phyloP scores from a whole-genome alignment of 352 stramenopile species.

The Globisporangium nunn region DNA sequence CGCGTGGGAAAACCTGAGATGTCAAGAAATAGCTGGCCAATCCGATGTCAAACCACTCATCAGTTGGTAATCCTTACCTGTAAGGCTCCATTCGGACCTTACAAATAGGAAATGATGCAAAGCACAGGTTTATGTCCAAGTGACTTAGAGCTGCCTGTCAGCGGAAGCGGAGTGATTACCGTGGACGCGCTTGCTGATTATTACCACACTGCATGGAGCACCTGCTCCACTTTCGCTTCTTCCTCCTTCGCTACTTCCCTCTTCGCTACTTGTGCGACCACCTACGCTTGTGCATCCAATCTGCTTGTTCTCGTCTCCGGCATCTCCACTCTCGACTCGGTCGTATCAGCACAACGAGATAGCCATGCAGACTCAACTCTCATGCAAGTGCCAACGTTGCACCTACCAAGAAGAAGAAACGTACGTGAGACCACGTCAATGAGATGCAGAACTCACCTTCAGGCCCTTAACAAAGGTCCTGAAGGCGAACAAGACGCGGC shows the following conservation, averaged over 20 bases:
- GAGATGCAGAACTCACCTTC: no score
- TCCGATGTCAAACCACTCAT: background rate
- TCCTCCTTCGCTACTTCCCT: background rate
- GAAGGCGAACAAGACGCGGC: no score
- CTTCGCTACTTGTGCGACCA: no score
- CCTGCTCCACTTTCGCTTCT: background rate
- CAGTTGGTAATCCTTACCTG: conserved; percentile 62
- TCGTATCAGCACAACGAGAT: no score
- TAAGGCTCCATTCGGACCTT: conserved; percentile 42
- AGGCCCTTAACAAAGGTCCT: no score
- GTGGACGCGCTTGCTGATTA: conserved; percentile 63
- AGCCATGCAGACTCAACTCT: no score
- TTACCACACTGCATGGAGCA: conserved; percentile 15
- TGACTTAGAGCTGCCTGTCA: conserved; percentile 69
- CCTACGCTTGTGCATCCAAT: no score
- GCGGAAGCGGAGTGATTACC: conserved; percentile 70
- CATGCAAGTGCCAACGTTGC: no score
- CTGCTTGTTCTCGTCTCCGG: no score
- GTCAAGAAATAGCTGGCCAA: background rate
- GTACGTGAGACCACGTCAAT: no score
- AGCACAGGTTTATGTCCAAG: conserved; percentile 68
- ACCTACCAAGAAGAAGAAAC: no score
- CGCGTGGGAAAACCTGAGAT: background rate
- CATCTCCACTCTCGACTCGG: no score
- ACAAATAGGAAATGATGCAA: conserved; percentile 84